These are phyloP conservation scores for Sanghuangporus baumii DNA, from an alignment of 1,284 basidiomycete species.

Conservation along the genomic window DNA sequence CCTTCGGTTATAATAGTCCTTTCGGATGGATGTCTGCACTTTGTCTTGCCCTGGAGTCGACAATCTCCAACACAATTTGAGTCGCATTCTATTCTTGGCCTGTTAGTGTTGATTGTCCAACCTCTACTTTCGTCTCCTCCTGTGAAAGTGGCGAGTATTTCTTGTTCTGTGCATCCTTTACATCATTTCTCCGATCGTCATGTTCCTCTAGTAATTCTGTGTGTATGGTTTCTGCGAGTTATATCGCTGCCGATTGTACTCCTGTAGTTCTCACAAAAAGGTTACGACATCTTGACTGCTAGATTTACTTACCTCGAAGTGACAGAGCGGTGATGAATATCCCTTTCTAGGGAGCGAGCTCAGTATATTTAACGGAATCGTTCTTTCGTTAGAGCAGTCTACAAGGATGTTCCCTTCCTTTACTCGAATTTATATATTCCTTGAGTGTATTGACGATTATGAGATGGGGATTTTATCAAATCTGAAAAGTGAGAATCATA, in stretches of 20 bases:
- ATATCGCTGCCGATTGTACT: background rate
- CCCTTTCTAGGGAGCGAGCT: no score
- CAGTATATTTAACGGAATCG: no score
- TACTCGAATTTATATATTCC: no score
- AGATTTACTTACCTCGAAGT: no score
- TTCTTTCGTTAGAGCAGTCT: no score
- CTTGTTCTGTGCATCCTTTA: background rate
- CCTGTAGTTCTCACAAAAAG: background rate
- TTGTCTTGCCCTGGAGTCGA: background rate
- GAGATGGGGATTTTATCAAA: no score
- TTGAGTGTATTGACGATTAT: no score
- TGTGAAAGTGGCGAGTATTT: background rate
- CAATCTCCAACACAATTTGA: background rate
- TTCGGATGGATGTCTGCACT: background rate
- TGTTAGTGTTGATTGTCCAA: background rate
- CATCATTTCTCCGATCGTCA: background rate
- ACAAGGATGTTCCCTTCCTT: no score
- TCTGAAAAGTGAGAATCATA: no score
- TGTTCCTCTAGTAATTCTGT: background rate
- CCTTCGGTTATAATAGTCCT: background rate
- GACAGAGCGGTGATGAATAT: no score
- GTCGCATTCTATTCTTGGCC: background rate
- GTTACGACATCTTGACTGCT: no score
- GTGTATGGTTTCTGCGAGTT: no score
- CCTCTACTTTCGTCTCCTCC: background rate